Percentiles rank a stretch among this genome's conserved stretches.
Conservation (phyloP, 2,329 filamentous ascomycete genomes). For the Ophiostoma fasciatum region DNA sequence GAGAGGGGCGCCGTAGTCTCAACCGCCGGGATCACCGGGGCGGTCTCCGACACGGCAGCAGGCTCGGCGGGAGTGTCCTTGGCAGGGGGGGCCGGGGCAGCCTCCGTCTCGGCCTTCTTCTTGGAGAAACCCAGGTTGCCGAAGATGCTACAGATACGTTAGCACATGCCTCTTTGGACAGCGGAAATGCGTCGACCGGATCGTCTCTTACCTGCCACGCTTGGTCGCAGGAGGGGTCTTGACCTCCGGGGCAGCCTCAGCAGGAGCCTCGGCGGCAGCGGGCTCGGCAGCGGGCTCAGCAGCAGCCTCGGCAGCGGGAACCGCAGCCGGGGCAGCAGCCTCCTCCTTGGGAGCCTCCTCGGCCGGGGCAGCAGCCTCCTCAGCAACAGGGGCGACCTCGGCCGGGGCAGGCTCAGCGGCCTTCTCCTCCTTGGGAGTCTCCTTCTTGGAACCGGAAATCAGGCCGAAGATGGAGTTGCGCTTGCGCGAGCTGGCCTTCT, state of each 20-base stretch:
- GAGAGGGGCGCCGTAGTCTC: conserved; percentile 41
- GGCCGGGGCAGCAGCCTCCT: conserved; percentile 18
- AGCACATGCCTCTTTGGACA: too few relatives aligned
- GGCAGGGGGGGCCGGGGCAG: conserved; percentile 24
- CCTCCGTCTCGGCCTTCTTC: conserved; percentile 39
- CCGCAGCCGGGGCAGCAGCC: conserved; percentile 1
- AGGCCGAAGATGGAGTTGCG: conserved; percentile 47
- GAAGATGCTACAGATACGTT: conserved; percentile 40
- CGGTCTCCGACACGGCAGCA: conserved; percentile 32
- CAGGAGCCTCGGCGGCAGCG: conserved; percentile 25
- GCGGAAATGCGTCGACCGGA: too few relatives aligned
- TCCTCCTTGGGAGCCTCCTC: conserved; percentile 17
- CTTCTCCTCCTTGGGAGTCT: conserved; percentile 26
- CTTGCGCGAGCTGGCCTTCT: conserved; percentile 52
- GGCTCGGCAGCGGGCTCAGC: conserved; percentile 17
- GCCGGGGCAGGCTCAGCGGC: conserved; percentile 9
- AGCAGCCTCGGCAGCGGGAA: conserved; percentile 17
- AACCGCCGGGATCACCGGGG: conserved; percentile 44
- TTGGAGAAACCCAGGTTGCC: conserved; percentile 41
- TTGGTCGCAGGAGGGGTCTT: conserved; percentile 21
- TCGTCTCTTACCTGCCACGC: too few relatives aligned
- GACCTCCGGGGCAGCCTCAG: conserved; percentile 16
- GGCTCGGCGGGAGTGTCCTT: conserved; percentile 28
- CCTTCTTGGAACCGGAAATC: conserved; percentile 41
- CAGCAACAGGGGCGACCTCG: conserved; percentile 16